Conservation (phyloP, 106 monocot genomes). For the Dioscorea dumetorum region DNA sequence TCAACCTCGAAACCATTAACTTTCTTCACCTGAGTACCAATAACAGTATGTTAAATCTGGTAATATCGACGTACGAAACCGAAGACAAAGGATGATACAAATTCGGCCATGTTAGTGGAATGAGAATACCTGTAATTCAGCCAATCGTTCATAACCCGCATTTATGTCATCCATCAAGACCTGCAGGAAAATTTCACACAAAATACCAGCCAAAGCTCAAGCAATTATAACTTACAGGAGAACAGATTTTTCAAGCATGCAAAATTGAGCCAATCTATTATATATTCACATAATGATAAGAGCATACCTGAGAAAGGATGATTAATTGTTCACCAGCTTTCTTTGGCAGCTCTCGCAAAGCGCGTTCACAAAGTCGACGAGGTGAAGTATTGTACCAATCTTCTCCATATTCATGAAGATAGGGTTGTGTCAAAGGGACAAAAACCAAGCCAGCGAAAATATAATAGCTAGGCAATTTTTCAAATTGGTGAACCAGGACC, state of each 20-base stretch:
- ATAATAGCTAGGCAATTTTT: conserved; percentile 89
- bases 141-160: conserved; percentile 80
- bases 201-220: too few relatives aligned
- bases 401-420: conserved; percentile 98
- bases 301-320: conserved; percentile 92
- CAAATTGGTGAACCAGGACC: conserved; percentile 97
- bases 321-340: conserved; percentile 84
- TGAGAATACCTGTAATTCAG: conserved; percentile 64
- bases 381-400: conserved; percentile 98
- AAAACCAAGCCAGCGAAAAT: conserved; percentile 98
- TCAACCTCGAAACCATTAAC: conserved; percentile 79
- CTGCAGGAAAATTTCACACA: conserved; percentile 14
- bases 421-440: conserved; percentile 90
- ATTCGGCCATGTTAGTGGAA: not conserved
- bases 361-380: conserved; percentile 90
- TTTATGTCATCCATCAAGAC: conserved; percentile 96
- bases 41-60: not conserved
- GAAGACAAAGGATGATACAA: not conserved
- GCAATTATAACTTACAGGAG: too few relatives aligned
- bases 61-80: not conserved
- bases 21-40: conserved; percentile 70
- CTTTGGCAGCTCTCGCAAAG: conserved; percentile 79
- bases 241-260: too few relatives aligned
- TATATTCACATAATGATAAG: too few relatives aligned
- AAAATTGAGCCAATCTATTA: too few relatives aligned